These are phyloP conservation scores for Pachysandra terminalis DNA, from an alignment of 164 flowering plant genomes.

Conservation along the genomic window DNA sequence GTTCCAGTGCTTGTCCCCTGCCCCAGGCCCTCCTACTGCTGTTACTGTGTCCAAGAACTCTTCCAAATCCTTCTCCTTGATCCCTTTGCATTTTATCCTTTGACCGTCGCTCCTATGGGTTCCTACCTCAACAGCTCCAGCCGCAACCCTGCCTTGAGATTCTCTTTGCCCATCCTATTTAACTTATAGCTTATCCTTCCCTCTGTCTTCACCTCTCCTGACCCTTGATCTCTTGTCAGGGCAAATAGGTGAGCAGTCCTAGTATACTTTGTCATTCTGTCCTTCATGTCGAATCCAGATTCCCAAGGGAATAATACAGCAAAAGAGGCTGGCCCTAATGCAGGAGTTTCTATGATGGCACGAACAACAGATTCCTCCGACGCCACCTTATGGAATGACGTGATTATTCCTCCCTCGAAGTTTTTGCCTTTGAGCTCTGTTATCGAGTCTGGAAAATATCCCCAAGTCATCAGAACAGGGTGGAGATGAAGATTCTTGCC, in stretches of 20 bases:
- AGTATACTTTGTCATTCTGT: slow-evolving; percentile 36
- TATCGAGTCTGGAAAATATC: slow-evolving; percentile 48
- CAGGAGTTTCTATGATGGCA: slow-evolving; percentile 39
- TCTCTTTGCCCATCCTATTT: slow-evolving; percentile 24
- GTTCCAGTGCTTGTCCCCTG: slow-evolving; percentile 26
- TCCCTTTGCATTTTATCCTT: slow-evolving; percentile 28
- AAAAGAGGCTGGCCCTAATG: slow-evolving; percentile 32
- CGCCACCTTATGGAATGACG: slow-evolving; percentile 42
- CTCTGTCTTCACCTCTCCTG: slow-evolving; percentile 32
- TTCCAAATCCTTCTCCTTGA: slow-evolving; percentile 30
- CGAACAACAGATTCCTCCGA: slow-evolving; percentile 18
- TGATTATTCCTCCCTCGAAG: slow-evolving; percentile 62
- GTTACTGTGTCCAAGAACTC: slow-evolving; percentile 28
- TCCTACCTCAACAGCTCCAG: slow-evolving; percentile 49
- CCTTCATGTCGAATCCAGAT: slow-evolving; percentile 42
- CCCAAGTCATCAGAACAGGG: slow-evolving; percentile 59
- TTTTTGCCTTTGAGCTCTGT: slow-evolving; percentile 29
- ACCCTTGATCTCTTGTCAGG: slow-evolving; percentile 34
- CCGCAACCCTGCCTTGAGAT: slow-evolving; percentile 39
- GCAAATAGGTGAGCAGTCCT: slow-evolving; percentile 34
- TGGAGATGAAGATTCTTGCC: slow-evolving; percentile 58
- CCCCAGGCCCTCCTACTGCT: slow-evolving; percentile 25
- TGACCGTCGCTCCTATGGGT: slow-evolving; percentile 35
- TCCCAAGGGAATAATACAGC: slow-evolving; percentile 40
- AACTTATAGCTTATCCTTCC: slow-evolving; percentile 29